Base-by-base conservation (phyloP, 768 basidiomycete species). In the Hericium erinaceus region DNA sequence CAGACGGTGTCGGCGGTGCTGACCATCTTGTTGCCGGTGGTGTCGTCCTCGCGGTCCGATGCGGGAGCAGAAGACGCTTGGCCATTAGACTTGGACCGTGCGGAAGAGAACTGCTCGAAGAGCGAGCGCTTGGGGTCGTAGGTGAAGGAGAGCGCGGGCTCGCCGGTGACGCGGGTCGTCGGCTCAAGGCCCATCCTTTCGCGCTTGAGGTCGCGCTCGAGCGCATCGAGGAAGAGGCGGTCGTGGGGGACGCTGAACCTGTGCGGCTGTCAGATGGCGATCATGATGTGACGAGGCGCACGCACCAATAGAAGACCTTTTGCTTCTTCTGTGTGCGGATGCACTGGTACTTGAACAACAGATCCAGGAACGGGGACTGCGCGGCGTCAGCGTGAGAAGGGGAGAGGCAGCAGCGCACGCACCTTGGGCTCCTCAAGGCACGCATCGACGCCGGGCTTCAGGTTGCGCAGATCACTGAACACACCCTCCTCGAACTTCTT, bases 401-500 rank as follows among this genome's bases (percentile, higher is more conserved):
- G n/a, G 9, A 4, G 3, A 26, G 13, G 4, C 48, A 56, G 56
- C 52, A 48, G 54, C 55, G 52, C 48, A 58, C 57, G 44, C 48
- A 89, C 90, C 82, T 98, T 98, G n/a, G 95, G 94, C 64, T 97
- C 95, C 69, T 98, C 95, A 22, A 98, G 73, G 64, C 85, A 89
- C 26, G 95, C 92, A 69, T 97, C 95, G 0, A 85, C 79, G 11
- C 95, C 95, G 0, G 94, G 94, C 72, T 97, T 97, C 60, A 98
- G 77, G 67, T 98, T 98, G 22, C 95, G 74, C 60, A 98, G 77
- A 71, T 98, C 95, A 54, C 85, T 87, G 66, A 98, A 98, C 48
- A 98, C 87, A 54, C 95, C 95, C 72, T 98, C 95, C 69, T 98
- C 95, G 65, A 95, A 98, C 70, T 98, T 98, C 73, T 97, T 97